These are phyloP conservation scores for Trifolium repens DNA, from an alignment of 306 rosid species.

Conservation along the genomic window DNA sequence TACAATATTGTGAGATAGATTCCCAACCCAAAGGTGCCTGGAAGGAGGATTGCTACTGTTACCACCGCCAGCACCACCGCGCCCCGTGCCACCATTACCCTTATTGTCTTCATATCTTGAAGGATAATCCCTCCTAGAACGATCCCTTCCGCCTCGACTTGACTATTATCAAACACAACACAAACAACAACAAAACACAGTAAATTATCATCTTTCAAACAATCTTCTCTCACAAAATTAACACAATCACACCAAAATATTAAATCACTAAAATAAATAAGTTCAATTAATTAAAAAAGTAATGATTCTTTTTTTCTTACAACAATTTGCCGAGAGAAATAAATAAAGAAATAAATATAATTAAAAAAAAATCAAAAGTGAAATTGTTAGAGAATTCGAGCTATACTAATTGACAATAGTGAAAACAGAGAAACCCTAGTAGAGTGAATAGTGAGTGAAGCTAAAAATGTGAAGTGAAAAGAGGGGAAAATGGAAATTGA, in stretches of 20 bases:
- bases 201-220: constrained; percentile 6
- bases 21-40: constrained; percentile 92
- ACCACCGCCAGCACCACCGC: constrained; percentile 23
- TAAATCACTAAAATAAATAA: not conserved
- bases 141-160: constrained; percentile 55
- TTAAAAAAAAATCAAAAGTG: not conserved
- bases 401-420: not conserved
- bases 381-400: not conserved
- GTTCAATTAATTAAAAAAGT: not conserved
- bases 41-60: constrained; percentile 65
- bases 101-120: constrained; percentile 50
- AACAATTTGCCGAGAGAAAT: not conserved
- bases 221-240: constrained; percentile 18
- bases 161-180: constrained; percentile 45
- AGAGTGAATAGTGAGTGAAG: constrained; percentile 1
- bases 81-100: constrained; percentile 44
- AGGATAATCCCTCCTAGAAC: constrained; percentile 58
- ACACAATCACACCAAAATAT: constrained; percentile 13
- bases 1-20: constrained; percentile 59
- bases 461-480: constrained; percentile 3
- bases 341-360: not conserved
- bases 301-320: not conserved
- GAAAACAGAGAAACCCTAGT: constrained; percentile 5
- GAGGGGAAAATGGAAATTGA: not conserved
- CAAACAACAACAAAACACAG: constrained; percentile 21